A percentile compares a stretch with the other conserved stretches of the same genome.
Evolutionary conservation across 225 moss, liverwort and hornwort genomes (phyloP).

Genomic region (Pseudoscleropodium purum): DNA sequence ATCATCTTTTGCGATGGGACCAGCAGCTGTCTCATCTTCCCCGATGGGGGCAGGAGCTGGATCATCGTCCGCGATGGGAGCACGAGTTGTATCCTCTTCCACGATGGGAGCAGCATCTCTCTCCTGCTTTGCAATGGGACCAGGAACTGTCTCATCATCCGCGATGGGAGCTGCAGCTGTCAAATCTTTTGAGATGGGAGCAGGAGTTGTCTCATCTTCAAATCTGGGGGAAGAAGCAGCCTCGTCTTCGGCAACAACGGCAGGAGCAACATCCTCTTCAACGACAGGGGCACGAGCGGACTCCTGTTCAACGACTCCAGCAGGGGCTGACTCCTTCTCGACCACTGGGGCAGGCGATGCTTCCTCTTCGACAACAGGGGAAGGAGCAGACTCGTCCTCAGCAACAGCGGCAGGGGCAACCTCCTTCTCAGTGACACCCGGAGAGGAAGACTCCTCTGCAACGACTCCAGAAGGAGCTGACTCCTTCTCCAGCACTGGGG

Average conservation of each 20-base stretch:
- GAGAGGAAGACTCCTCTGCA: no score
- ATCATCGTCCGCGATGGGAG: not conserved
- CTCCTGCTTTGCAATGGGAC: not conserved
- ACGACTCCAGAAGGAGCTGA: no score
- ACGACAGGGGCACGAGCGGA: no score
- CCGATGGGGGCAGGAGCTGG: not conserved
- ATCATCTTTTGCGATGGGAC: not conserved
- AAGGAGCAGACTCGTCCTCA: not conserved
- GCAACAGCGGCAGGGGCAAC: no score
- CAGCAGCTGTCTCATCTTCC: not conserved
- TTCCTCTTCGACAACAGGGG: not conserved
- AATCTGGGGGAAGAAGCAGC: not conserved
- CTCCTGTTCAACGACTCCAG: not conserved
- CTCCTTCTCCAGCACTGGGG: no score
- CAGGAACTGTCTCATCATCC: not conserved
- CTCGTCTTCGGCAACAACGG: not conserved
- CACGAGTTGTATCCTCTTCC: not conserved
- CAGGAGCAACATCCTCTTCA: not conserved
- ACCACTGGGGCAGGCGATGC: no score
- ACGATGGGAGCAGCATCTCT: not conserved
- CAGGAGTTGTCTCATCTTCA: not conserved
- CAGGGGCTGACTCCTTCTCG: not conserved
- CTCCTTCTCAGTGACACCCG: no score
- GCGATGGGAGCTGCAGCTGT: not conserved
- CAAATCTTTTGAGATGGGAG: not conserved